Conservation (phyloP, 352 stramenopile genomes). For the Pythium monospermum region DNA sequence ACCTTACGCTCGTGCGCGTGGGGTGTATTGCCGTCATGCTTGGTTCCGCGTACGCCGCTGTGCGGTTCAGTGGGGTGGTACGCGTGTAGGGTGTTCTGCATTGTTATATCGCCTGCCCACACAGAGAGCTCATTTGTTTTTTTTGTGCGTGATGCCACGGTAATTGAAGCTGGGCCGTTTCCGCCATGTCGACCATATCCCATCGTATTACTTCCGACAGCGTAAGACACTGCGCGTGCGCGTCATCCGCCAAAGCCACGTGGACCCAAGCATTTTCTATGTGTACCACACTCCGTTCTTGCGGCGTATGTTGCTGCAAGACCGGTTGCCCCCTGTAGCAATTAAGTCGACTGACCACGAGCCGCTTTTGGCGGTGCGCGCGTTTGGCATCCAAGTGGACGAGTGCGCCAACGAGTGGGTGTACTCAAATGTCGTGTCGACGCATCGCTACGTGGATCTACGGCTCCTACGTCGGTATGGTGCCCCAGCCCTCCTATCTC, state of each 20-base stretch:
- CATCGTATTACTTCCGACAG: conserved; percentile 52
- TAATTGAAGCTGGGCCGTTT: conserved; percentile 39
- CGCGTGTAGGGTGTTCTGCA: too few species aligned
- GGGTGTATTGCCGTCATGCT: conserved; percentile 41
- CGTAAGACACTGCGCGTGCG: conserved; percentile 72
- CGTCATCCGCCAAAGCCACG: conserved; percentile 56
- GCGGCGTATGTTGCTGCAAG: conserved; percentile 49
- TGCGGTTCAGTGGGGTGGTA: conserved; percentile 57
- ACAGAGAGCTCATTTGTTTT: neutral
- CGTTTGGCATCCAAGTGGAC: conserved; percentile 72
- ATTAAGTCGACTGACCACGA: conserved; percentile 17
- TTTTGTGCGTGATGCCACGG: neutral
- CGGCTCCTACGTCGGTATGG: conserved; percentile 51
- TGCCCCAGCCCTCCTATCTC: neutral
- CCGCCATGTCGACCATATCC: conserved; percentile 54
- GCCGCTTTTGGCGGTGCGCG: conserved; percentile 48
- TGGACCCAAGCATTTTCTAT: conserved; percentile 71
- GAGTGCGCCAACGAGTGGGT: conserved; percentile 65
- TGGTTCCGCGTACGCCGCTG: conserved; percentile 33
- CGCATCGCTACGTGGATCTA: conserved; percentile 58
- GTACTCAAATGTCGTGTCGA: conserved; percentile 57
- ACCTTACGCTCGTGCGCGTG: conserved; percentile 62
- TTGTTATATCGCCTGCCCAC: too few species aligned
- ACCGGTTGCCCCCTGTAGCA: conserved; percentile 36
- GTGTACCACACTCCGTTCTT: conserved; percentile 78